Percentiles rank a stretch among this genome's conserved stretches.
phyloP scores from a whole-genome alignment of 371 early-diverging fungal genomes.

The Amoeboaphelidium protococcarum region DNA sequence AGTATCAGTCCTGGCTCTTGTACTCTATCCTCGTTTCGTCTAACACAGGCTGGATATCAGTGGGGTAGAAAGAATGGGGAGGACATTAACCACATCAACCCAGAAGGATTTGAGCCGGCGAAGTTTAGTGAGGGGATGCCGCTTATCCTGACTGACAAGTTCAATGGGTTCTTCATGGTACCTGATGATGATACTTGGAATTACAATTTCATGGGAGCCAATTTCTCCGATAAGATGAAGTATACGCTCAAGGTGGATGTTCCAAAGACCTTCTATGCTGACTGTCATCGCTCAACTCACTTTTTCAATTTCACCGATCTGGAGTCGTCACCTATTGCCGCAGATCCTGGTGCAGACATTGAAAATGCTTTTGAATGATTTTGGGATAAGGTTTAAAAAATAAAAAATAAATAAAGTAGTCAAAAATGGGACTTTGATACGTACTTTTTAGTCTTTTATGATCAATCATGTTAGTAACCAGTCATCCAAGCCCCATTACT shows the following conservation, averaged over 20 bases:
- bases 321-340: too few species aligned
- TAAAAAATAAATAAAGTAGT: too few species aligned
- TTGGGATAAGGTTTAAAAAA: too few species aligned
- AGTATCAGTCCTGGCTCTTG: conserved; percentile 93
- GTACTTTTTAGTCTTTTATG: too few species aligned
- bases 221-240: conserved; percentile 65
- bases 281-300: conserved; percentile 76
- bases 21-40: conserved; percentile 76
- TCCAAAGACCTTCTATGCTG: conserved; percentile 75
- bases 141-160: conserved; percentile 72
- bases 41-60: conserved; percentile 80
- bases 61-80: conserved; percentile 53
- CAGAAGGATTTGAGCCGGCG: conserved; percentile 50
- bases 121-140: conserved; percentile 80
- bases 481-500: too few species aligned
- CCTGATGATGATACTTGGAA: conserved; percentile 85
- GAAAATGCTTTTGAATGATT: too few species aligned
- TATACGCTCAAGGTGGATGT: conserved; percentile 62
- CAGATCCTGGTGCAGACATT: too few species aligned
- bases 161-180: conserved; percentile 93
- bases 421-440: too few species aligned
- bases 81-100: conserved; percentile 38
- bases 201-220: conserved; percentile 84
- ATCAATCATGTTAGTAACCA: too few species aligned
- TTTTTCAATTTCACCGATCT: conserved; percentile 77